phyloP scores from a whole-genome alignment of 179 eudicot species.

The Camellia oleifera region DNA sequence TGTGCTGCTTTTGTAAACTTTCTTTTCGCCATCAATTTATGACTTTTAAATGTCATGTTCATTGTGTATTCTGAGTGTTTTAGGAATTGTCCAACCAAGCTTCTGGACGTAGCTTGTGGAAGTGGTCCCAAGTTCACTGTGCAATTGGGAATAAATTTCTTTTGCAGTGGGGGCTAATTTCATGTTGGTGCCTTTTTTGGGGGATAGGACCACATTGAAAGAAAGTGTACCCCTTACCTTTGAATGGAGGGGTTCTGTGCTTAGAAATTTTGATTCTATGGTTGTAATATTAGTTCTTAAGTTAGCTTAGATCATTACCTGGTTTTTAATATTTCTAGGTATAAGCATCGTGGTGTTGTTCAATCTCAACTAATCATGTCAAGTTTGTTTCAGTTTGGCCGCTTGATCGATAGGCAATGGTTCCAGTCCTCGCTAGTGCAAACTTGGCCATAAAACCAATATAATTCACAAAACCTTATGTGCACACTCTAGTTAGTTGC shows the following conservation, averaged over 20 bases:
- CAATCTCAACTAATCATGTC: not conserved
- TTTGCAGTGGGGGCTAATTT: not conserved
- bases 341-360: not conserved
- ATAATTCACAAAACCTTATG: too few species aligned
- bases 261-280: not conserved
- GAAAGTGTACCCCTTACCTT: not conserved
- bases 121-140: slow-evolving; percentile 4
- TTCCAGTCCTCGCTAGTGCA: not conserved
- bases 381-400: not conserved
- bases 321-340: too few species aligned
- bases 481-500: too few species aligned
- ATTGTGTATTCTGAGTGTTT: too few species aligned
- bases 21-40: not conserved
- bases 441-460: not conserved
- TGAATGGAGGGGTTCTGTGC: not conserved
- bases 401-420: not conserved
- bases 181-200: not conserved
- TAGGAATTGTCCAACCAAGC: not conserved
- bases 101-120: not conserved
- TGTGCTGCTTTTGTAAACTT: not conserved
- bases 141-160: slow-evolving; percentile 1
- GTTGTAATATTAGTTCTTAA: not conserved
- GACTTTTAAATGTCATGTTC: not conserved
- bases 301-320: not conserved
- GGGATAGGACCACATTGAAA: not conserved